Evolutionary conservation across 352 stramenopile species (phyloP).

Genomic region (Pythium utonaiense): DNA sequence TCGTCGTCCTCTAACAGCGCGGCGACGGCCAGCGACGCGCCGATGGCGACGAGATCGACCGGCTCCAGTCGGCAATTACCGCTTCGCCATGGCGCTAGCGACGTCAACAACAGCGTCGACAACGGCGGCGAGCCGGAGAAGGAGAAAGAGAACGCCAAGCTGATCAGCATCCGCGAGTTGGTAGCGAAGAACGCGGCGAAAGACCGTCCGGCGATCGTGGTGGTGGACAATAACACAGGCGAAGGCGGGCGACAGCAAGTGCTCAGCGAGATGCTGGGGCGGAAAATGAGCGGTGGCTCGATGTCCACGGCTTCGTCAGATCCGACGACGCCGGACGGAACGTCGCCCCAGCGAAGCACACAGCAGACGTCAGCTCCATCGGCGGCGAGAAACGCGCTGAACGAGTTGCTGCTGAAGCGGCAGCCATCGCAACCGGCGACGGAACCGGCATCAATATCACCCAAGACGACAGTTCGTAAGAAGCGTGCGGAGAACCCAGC

Average conservation of each 20-base stretch:
- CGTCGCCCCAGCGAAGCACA: conserved; percentile 3
- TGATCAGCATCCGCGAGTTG: conserved; percentile 57
- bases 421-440: conserved; percentile 5
- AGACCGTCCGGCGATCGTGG: conserved; percentile 24
- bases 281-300: conserved; percentile 17
- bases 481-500: conserved; percentile 17
- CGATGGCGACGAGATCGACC: background rate
- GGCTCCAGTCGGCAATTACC: background rate
- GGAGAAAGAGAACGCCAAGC: conserved; percentile 42
- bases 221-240: conserved; percentile 27
- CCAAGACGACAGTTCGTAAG: conserved; percentile 6
- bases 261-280: conserved; percentile 6
- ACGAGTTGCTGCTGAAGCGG: conserved; percentile 16
- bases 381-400: conserved; percentile 13
- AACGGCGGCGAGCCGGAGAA: conserved; percentile 14
- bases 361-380: conserved; percentile 11
- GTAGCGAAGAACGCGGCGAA: conserved; percentile 29
- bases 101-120: conserved; percentile 38
- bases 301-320: conserved; percentile 15
- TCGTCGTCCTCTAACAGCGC: conserved; percentile 19
- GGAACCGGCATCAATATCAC: background rate
- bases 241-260: conserved; percentile 6
- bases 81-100: conserved; percentile 44
- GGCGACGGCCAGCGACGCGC: background rate
- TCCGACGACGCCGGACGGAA: conserved; percentile 8